phyloP scores from a whole-genome alignment of 2,329 filamentous ascomycete genomes.

The Aspergillus latus region DNA sequence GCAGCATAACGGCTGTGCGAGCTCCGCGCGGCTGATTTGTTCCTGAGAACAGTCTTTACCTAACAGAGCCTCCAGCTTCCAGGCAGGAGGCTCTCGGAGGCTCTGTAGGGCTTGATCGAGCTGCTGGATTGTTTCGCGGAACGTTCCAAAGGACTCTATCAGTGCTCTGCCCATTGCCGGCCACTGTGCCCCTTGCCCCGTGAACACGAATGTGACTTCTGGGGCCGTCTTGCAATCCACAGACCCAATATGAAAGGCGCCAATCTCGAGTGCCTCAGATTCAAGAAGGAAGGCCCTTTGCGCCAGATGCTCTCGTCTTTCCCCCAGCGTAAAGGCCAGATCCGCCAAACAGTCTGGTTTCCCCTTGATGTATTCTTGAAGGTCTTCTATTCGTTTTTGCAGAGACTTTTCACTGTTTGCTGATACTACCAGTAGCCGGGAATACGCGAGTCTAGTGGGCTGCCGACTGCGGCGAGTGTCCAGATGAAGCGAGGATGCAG shows the following conservation, averaged over 20 bases:
- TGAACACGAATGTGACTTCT: slow-evolving; percentile 18
- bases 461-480: not conserved
- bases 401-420: slow-evolving; percentile 5
- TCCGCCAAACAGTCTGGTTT: slow-evolving; percentile 1
- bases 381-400: not conserved
- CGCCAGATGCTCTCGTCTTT: slow-evolving; percentile 10
- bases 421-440: slow-evolving; percentile 10
- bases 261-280: not conserved
- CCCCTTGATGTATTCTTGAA: slow-evolving; percentile 1
- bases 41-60: not conserved
- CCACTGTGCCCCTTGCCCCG: slow-evolving; percentile 27
- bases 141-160: slow-evolving; percentile 1
- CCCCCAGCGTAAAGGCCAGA: slow-evolving; percentile 14
- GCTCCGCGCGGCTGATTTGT: slow-evolving; percentile 8
- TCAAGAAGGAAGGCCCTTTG: slow-evolving; percentile 6
- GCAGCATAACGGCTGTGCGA: not conserved
- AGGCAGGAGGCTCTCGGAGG: not conserved
- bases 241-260: not conserved
- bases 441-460: not conserved
- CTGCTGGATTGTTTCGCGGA: not conserved
- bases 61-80: not conserved
- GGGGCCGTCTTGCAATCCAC: not conserved
- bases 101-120: not conserved
- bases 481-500: not conserved
- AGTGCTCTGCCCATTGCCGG: slow-evolving; percentile 20